Percentiles rank a stretch among this genome's conserved stretches.
These are phyloP conservation scores for Aureoboletus auriporus DNA, from an alignment of 768 basidiomycete genomes.

Conservation along the genomic window DNA sequence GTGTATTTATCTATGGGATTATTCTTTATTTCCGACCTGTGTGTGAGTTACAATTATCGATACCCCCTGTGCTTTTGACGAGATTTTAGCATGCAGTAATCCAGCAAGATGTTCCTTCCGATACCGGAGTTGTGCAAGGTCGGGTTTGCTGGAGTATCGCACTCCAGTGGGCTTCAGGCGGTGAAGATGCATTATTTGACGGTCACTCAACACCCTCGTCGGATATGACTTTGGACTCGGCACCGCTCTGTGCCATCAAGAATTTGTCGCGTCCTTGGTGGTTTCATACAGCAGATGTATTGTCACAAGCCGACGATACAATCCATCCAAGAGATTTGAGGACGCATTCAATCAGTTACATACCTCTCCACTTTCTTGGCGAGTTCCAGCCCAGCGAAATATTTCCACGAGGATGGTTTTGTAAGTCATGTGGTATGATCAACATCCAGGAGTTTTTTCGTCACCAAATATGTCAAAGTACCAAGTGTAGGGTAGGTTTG, in stretches of 20 bases:
- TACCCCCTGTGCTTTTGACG: not conserved
- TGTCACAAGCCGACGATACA: not conserved
- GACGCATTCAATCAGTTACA: slow-evolving; percentile 24
- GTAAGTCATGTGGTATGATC: slow-evolving; percentile 43
- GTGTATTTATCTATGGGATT: slow-evolving; percentile 44
- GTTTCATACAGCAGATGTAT: slow-evolving; percentile 12
- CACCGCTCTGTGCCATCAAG: not conserved
- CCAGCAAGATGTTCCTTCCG: not conserved
- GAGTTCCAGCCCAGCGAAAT: slow-evolving; percentile 28
- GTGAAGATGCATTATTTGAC: slow-evolving; percentile 37
- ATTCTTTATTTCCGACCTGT: slow-evolving; percentile 39
- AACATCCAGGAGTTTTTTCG: slow-evolving; percentile 45
- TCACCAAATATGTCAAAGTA: slow-evolving; percentile 43
- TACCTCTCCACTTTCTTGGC: slow-evolving; percentile 30
- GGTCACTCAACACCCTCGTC: not conserved
- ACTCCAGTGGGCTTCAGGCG: slow-evolving; percentile 49
- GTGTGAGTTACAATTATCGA: slow-evolving; percentile 25
- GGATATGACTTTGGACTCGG: not conserved
- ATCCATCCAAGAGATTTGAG: slow-evolving; percentile 21
- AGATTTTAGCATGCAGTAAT: slow-evolving; percentile 16
- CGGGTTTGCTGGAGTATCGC: slow-evolving; percentile 42
- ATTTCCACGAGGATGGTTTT: slow-evolving; percentile 48
- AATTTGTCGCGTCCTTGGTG: slow-evolving; percentile 19
- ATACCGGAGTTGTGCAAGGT: slow-evolving; percentile 19
- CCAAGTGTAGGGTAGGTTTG: slow-evolving; percentile 35